phyloP scores from a whole-genome alignment of 768 basidiomycete genomes.

The Tylopilus rubrobrunneus region DNA sequence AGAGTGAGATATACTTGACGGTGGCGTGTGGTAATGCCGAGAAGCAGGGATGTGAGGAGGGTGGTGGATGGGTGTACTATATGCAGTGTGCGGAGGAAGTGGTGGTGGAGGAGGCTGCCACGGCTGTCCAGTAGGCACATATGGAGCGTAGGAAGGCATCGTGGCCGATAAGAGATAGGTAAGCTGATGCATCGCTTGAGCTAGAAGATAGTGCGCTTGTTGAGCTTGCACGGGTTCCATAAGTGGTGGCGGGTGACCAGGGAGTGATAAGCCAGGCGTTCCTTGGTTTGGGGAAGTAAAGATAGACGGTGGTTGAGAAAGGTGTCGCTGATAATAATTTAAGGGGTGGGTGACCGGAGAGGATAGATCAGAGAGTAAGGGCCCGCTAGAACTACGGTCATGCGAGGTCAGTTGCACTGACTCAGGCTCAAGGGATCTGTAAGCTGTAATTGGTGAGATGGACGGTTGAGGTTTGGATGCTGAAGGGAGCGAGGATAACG shows the following conservation, averaged over 20 bases:
- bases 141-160: constrained; percentile 24
- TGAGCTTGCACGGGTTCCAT: constrained; percentile 30
- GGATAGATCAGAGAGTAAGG: constrained; percentile 12
- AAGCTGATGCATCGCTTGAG: constrained; percentile 40
- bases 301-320: constrained; percentile 14
- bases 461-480: constrained; percentile 9
- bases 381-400: not conserved
- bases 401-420: not conserved
- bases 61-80: constrained; percentile 9
- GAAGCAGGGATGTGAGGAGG: constrained; percentile 17
- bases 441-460: constrained; percentile 1
- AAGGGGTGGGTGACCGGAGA: constrained; percentile 20
- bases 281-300: constrained; percentile 17
- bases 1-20: constrained; percentile 44
- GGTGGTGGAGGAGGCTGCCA: constrained; percentile 15
- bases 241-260: constrained; percentile 27
- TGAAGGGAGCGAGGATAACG: constrained; percentile 4
- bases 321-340: constrained; percentile 12
- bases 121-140: constrained; percentile 15
- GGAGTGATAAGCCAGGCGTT: constrained; percentile 18
- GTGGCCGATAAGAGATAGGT: constrained; percentile 36
- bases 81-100: constrained; percentile 5
- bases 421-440: constrained; percentile 9
- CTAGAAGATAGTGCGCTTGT: constrained; percentile 36
- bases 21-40: constrained; percentile 19